phyloP scores from a whole-genome alignment of 225 moss, liverwort and hornwort species.

The Antitrichia curtipendula region DNA sequence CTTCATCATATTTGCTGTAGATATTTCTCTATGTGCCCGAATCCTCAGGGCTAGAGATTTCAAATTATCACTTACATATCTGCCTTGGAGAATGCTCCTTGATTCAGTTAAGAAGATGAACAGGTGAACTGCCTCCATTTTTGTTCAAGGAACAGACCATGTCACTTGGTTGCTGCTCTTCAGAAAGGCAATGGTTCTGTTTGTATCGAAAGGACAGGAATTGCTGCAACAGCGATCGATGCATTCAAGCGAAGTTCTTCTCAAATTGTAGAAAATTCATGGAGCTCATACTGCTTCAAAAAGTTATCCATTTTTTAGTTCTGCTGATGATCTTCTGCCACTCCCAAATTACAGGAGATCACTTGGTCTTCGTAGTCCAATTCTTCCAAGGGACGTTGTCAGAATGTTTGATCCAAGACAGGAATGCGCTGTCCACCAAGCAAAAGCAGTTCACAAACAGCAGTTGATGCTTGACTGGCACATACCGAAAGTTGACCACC shows the following conservation, averaged over 20 bases:
- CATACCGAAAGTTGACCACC: conserved; percentile 60
- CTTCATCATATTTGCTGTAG: background rate
- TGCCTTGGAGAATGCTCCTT: background rate
- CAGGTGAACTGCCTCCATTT: background rate
- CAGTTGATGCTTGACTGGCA: conserved; percentile 32
- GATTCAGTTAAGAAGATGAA: background rate
- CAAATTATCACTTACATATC: background rate
- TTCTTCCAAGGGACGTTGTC: conserved; percentile 67
- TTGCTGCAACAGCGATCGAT: background rate
- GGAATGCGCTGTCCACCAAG: conserved; percentile 14
- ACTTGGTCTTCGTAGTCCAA: background rate
- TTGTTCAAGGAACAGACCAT: background rate
- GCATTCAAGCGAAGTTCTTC: background rate
- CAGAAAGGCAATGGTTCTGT: background rate
- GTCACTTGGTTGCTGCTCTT: background rate
- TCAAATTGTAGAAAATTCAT: background rate
- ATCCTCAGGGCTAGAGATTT: background rate
- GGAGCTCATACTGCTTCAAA: background rate
- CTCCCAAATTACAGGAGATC: background rate
- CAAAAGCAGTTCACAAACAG: conserved; percentile 23
- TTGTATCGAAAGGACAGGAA: background rate
- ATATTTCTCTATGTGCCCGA: background rate
- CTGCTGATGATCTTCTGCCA: background rate
- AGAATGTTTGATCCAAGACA: conserved; percentile 58
- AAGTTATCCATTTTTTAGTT: background rate